These are phyloP conservation scores for Leccinum disarticulatum DNA, from an alignment of 768 basidiomycete species.

Conservation along the genomic window DNA sequence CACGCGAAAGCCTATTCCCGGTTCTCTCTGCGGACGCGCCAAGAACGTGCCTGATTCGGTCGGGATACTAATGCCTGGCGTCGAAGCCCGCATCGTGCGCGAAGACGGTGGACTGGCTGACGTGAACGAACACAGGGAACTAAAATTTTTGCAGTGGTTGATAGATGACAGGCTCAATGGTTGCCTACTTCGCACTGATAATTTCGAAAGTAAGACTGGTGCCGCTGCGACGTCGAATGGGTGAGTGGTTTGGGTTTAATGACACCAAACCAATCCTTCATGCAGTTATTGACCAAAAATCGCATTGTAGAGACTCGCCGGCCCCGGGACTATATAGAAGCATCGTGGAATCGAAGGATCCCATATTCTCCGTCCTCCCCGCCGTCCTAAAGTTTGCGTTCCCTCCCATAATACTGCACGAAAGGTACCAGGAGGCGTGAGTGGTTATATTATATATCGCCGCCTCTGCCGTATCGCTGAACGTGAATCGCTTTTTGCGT, in stretches of 20 bases:
- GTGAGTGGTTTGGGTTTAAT: constrained; percentile 1
- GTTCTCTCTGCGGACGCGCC: too few species aligned
- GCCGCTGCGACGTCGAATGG: neutral
- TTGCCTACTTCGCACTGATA: constrained; percentile 4
- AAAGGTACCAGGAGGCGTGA: constrained; percentile 8
- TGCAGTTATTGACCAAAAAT: neutral
- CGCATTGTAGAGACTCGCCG: neutral
- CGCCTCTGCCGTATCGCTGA: neutral
- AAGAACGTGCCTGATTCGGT: too few species aligned
- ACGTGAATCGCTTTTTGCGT: neutral
- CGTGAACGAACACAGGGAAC: too few species aligned
- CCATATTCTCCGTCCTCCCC: neutral
- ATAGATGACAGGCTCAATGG: neutral
- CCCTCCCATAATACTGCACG: neutral
- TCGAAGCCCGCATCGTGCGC: too few species aligned
- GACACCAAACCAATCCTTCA: neutral
- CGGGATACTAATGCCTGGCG: too few species aligned
- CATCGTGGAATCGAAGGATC: neutral
- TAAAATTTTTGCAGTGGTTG: constrained; percentile 6
- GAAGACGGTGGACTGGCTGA: too few species aligned
- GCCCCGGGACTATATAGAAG: neutral
- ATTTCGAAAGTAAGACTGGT: neutral
- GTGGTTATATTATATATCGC: neutral
- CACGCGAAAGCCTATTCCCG: too few species aligned
- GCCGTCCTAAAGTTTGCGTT: neutral